These are phyloP conservation scores for Glycine tomentella DNA, from an alignment of 306 rosid species.

Conservation along the genomic window DNA sequence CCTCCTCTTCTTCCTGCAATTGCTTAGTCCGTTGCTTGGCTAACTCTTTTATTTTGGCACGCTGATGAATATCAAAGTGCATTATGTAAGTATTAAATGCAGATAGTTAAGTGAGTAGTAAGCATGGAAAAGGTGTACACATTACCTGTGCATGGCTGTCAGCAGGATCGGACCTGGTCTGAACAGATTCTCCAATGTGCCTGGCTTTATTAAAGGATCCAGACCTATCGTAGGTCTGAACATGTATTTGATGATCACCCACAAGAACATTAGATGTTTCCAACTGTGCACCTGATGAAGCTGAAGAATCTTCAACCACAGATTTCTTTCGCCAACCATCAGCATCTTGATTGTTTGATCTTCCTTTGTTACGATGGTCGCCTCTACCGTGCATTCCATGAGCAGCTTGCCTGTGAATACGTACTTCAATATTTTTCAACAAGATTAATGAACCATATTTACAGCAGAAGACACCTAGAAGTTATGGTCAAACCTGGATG, in stretches of 20 bases:
- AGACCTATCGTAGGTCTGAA: constrained; percentile 56
- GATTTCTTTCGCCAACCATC: constrained; percentile 72
- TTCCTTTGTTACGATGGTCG: constrained; percentile 66
- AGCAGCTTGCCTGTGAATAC: constrained; percentile 68
- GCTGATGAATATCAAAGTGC: constrained; percentile 58
- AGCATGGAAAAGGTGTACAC: constrained; percentile 30
- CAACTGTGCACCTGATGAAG: constrained; percentile 50
- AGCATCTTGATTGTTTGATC: constrained; percentile 60
- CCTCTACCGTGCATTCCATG: constrained; percentile 68
- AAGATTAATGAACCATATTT: constrained; percentile 43
- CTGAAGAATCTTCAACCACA: constrained; percentile 53
- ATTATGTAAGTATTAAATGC: constrained; percentile 41
- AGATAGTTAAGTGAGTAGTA: constrained; percentile 33
- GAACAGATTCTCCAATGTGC: constrained; percentile 61
- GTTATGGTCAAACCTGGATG: constrained; percentile 71
- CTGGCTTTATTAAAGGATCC: constrained; percentile 58
- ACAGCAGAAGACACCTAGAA: constrained; percentile 47
- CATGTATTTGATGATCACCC: constrained; percentile 60
- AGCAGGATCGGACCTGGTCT: constrained; percentile 56
- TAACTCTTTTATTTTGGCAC: constrained; percentile 70
- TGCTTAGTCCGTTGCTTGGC: constrained; percentile 83
- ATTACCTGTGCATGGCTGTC: constrained; percentile 79
- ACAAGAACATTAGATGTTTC: constrained; percentile 59
- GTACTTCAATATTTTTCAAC: constrained; percentile 49
- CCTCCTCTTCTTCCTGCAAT: constrained; percentile 93